phyloP scores from a whole-genome alignment of 768 basidiomycete species.

The Auriscalpium microsporum region DNA sequence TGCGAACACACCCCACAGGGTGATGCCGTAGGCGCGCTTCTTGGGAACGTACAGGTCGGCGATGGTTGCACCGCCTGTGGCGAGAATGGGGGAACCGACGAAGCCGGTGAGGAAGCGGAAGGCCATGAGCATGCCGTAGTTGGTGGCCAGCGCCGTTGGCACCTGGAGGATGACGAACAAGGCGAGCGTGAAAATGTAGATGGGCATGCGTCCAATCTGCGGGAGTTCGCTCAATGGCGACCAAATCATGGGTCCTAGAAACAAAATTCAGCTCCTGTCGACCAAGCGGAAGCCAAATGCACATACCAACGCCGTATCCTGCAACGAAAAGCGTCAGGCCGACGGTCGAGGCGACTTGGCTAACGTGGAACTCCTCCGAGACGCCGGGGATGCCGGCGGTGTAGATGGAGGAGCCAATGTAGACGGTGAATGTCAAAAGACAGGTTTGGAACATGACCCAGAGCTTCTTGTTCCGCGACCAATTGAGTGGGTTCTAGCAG shows the following conservation, averaged over 20 bases:
- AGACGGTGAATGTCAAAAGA: slow-evolving; percentile 26
- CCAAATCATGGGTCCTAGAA: slow-evolving; percentile 23
- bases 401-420: slow-evolving; percentile 29
- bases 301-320: slow-evolving; percentile 18
- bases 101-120: slow-evolving; percentile 29
- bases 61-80: slow-evolving; percentile 25
- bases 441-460: slow-evolving; percentile 27
- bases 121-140: slow-evolving; percentile 24
- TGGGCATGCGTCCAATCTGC: slow-evolving; percentile 23
- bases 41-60: slow-evolving; percentile 18
- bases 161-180: slow-evolving; percentile 27
- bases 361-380: slow-evolving; percentile 21
- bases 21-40: slow-evolving; percentile 21
- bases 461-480: slow-evolving; percentile 22
- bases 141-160: slow-evolving; percentile 25
- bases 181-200: slow-evolving; percentile 26
- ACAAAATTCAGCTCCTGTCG: too few species aligned
- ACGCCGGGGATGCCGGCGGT: slow-evolving; percentile 22
- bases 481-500: slow-evolving; percentile 16
- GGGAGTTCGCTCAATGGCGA: slow-evolving; percentile 27
- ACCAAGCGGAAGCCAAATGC: not conserved
- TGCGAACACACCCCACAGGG: slow-evolving; percentile 23
- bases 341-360: slow-evolving; percentile 22
- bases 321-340: slow-evolving; percentile 24
- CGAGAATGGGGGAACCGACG: slow-evolving; percentile 26